Base-by-base conservation (phyloP, 805 yeast genomes). In the Starmerella floricola region DNA sequence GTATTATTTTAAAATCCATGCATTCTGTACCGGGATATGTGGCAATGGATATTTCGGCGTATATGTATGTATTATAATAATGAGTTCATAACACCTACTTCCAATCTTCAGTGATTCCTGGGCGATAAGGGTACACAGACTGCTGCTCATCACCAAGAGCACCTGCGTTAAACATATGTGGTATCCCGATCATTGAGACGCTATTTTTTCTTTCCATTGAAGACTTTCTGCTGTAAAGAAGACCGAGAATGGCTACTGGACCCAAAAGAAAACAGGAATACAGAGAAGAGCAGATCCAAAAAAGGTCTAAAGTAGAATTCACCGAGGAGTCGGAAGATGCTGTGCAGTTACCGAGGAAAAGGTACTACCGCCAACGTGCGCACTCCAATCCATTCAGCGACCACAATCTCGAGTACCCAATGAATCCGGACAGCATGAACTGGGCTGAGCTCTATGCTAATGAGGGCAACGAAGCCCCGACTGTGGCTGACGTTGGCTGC, bases 381-480 rank as follows among this genome's bases (percentile, higher is more conserved):
- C 98, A 91, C 59, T 86, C 96, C 2, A 91, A 91, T 58, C 97
- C 97, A 18, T 91, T 91, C 56, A 82, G 95, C 16, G 98, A 91
- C 62, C 98, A 91, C 61, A 74, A 79, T 54, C 68, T 91, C 34
- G 94, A 84, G 47, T 91, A 91, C 54, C 97, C 98, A 17, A 60
- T 62, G 32, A 68, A 74, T 17, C 98, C 98, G 4, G 73, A 68
- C 30, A 71, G 67, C 20, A 88, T 91, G 97, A 77, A 86, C 59
- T 91, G 98, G 98, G 57, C 70, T 1, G 72, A 67, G 55, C 64
- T 80, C 40, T 88, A 77, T 55, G 96, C 95, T 3, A 66, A 69
- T 37, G 55, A 68, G 20, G 94, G 86, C 17, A 21, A 26, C 16
- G 38, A 30, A 8, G 86, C 83, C 34, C 60, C 60, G 1, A 57